Evolutionary conservation across 2,329 filamentous ascomycete genomes (phyloP), one percentile per base, ranked within the genome.

Genomic region (Ustulina deusta): DNA sequence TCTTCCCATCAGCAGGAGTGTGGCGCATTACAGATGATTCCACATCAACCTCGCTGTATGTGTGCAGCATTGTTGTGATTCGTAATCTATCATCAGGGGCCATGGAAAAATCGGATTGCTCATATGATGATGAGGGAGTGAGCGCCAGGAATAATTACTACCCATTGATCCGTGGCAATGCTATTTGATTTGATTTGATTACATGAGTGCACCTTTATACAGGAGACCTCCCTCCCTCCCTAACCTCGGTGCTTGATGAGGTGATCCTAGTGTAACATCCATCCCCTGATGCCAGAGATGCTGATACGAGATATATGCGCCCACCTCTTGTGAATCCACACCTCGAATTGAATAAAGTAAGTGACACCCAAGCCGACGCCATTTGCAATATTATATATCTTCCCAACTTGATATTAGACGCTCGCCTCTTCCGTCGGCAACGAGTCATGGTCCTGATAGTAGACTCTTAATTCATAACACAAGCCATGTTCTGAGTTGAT

Each of bases 1-100:
- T n/a, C n/a, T 32, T 2, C 15, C 15, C 17, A 17, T 34, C 25
- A 51, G 34, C 34, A 38, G 10, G 40, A 57, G 29, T 59, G 62
- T 65, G 63, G 63, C 63, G 56, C 46, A 48, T 36, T 59, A 15
- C 11, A 11, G 3, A 29, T 60, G 48, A 67, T 67, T 67, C 60
- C 60, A 60, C 49, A 67, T 66, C 63, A 54, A 46, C 42, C 32
- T 42, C 36, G 9, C 25, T 22, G 44, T 22, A 40, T 29, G 52
- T 42, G 17, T 32, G 27, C 25, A 34, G 27, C 48, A 40, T 59
- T 52, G 22, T 49, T 17, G n/a, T 25, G 32, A 66, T 57, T 61
- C 27, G 22, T 40, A 60, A 51, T 40, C 27, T 32, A 34, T 29
- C n/a, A n/a, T n/a, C n/a, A n/a, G n/a, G n/a, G n/a, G n/a, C n/a